Conservation (phyloP, 2,329 filamentous ascomycete species). For the Clathrospora elynae region DNA sequence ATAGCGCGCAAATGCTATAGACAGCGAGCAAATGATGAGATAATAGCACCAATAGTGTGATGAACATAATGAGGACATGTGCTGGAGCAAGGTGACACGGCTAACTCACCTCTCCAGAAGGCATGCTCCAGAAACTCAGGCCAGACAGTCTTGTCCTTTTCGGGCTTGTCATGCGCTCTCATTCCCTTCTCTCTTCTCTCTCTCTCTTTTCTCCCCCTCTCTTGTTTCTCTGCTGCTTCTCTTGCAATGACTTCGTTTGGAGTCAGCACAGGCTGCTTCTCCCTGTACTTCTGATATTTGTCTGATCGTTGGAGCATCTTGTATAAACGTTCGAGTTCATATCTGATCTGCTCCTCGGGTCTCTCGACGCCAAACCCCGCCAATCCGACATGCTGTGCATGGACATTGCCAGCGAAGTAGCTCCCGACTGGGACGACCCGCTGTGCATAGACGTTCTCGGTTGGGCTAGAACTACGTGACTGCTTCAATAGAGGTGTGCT, state of each 20-base stretch:
- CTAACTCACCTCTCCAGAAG: conserved; percentile 53
- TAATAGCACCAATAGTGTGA: neutral
- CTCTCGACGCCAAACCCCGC: conserved; percentile 29
- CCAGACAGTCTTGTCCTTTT: conserved; percentile 51
- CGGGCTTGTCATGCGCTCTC: conserved; percentile 29
- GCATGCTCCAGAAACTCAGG: conserved; percentile 55
- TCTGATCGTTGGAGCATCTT: conserved; percentile 43
- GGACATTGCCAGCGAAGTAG: conserved; percentile 35
- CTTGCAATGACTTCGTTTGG: conserved; percentile 25
- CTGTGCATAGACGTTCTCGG: conserved; percentile 30
- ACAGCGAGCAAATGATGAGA: too few relatives aligned
- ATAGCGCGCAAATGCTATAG: neutral
- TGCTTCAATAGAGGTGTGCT: conserved; percentile 36
- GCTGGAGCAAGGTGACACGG: neutral
- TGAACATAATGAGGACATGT: neutral
- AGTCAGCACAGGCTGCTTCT: conserved; percentile 44
- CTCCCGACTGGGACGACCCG: conserved; percentile 22
- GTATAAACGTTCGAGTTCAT: conserved; percentile 38
- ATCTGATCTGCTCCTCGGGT: conserved; percentile 36
- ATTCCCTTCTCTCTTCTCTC: conserved; percentile 23
- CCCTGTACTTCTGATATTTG: conserved; percentile 54
- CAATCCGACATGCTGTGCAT: conserved; percentile 29
- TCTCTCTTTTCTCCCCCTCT: conserved; percentile 15
- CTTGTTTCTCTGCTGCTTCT: conserved; percentile 25
- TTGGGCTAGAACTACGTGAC: conserved; percentile 36